Percentiles rank a stretch among this genome's conserved stretches.
Evolutionary conservation across 129 eudicot species (phyloP).

Genomic region (Logfia minima): DNA sequence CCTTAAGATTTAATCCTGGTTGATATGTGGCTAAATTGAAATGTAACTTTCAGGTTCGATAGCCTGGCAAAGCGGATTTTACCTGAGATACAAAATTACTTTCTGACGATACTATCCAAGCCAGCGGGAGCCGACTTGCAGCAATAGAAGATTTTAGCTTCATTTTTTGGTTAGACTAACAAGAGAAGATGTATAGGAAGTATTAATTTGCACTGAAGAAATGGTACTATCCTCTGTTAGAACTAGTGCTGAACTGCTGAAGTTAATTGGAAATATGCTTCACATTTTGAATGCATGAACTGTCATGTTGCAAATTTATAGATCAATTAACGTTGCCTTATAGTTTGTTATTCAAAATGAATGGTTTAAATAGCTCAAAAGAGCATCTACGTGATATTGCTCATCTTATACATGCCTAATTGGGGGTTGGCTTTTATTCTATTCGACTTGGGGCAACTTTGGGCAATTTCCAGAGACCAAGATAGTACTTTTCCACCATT

Average conservation of each 20-base stretch:
- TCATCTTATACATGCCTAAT: too few relatives aligned
- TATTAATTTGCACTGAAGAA: constrained; percentile 24
- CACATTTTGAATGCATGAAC: background rate
- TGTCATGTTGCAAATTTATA: background rate
- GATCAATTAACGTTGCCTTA: background rate
- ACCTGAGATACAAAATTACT: constrained; percentile 67
- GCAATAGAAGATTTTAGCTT: constrained; percentile 19
- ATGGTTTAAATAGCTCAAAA: background rate
- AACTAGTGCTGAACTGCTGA: constrained; percentile 1
- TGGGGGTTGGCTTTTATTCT: too few relatives aligned
- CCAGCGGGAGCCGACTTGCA: constrained; percentile 36
- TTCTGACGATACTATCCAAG: constrained; percentile 48
- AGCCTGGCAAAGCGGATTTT: constrained; percentile 52
- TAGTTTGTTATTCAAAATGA: background rate
- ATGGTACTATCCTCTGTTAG: constrained; percentile 15
- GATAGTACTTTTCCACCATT: too few relatives aligned
- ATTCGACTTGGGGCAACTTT: too few relatives aligned
- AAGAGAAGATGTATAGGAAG: constrained; percentile 43
- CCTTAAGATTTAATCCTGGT: background rate
- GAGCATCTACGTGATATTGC: background rate
- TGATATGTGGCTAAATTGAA: constrained; percentile 11
- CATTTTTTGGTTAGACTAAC: constrained; percentile 32
- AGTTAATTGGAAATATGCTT: background rate
- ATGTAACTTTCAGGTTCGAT: constrained; percentile 44
- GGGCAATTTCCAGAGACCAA: too few relatives aligned